Percentiles rank a stretch among this genome's conserved stretches.
Conservation (phyloP, 768 basidiomycete genomes). For the Jaapia argillacea region DNA sequence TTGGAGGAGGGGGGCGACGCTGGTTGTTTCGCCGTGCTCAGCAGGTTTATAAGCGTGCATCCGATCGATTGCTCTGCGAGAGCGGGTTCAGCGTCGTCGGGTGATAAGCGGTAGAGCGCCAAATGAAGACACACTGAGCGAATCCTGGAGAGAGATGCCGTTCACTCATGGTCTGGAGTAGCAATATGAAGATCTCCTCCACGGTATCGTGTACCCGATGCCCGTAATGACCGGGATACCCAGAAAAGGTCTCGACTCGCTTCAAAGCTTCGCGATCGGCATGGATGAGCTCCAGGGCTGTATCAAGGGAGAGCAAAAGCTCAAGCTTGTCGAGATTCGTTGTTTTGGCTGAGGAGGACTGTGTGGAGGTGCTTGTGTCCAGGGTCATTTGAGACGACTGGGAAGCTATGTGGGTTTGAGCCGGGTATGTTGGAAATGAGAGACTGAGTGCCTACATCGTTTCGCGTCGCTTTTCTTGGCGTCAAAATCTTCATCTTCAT, state of each 20-base stretch:
- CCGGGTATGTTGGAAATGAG: background rate
- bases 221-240: constrained; percentile 83
- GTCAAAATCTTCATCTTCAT: constrained; percentile 3
- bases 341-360: constrained; percentile 7
- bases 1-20: constrained; percentile 87
- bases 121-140: constrained; percentile 18
- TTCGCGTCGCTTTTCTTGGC: constrained; percentile 1
- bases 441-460: background rate
- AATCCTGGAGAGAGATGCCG: constrained; percentile 80
- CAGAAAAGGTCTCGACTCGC: constrained; percentile 81
- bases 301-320: constrained; percentile 83
- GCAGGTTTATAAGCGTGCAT: constrained; percentile 88
- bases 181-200: constrained; percentile 85
- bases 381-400: constrained; percentile 1
- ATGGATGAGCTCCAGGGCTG: constrained; percentile 87
- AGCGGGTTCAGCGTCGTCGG: background rate
- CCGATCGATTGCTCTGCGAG: constrained; percentile 71
- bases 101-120: no score
- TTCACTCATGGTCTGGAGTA: constrained; percentile 69
- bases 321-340: constrained; percentile 51
- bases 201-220: constrained; percentile 85
- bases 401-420: background rate
- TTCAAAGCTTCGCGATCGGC: constrained; percentile 87
- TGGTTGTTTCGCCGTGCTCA: constrained; percentile 71
- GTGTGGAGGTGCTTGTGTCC: background rate